Evolutionary conservation across 1,284 basidiomycete species (phyloP).

Genomic region (Tetrapyrgos nigripes): DNA sequence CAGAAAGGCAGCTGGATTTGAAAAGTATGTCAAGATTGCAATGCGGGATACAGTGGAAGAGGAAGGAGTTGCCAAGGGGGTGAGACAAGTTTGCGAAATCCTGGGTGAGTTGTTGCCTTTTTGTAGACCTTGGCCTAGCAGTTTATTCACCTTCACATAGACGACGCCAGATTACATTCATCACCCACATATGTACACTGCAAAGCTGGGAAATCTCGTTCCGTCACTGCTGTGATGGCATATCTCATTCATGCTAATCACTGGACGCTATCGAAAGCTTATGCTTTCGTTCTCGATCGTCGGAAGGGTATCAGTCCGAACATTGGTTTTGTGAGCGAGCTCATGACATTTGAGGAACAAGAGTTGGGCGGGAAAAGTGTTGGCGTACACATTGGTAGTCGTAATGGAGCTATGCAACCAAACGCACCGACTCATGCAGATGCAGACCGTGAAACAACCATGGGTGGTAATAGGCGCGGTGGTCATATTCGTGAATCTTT

Average conservation of each 20-base stretch:
- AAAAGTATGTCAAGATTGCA: slow-evolving; percentile 85
- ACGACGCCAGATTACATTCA: slow-evolving; percentile 89
- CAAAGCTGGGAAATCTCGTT: slow-evolving; percentile 95
- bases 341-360: slow-evolving; percentile 95
- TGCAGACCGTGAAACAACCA: slow-evolving; percentile 56
- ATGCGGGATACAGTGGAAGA: slow-evolving; percentile 97
- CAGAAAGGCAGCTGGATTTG: slow-evolving; percentile 71
- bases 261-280: slow-evolving; percentile 92
- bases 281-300: slow-evolving; percentile 89
- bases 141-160: slow-evolving; percentile 44
- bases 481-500: slow-evolving; percentile 27
- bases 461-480: slow-evolving; percentile 42
- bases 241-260: slow-evolving; percentile 97
- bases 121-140: slow-evolving; percentile 3
- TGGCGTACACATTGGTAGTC: slow-evolving; percentile 62
- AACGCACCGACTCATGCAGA: slow-evolving; percentile 40
- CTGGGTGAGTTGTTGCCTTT: slow-evolving; percentile 68
- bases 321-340: slow-evolving; percentile 96
- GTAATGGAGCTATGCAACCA: slow-evolving; percentile 30
- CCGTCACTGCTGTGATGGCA: slow-evolving; percentile 96
- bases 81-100: slow-evolving; percentile 85
- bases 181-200: slow-evolving; percentile 95
- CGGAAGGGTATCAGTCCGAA: slow-evolving; percentile 96
- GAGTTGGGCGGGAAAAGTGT: slow-evolving; percentile 85
- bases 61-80: slow-evolving; percentile 83